These are phyloP conservation scores for Pyrenochaeta sp. DNA, from an alignment of 2,329 filamentous ascomycete genomes.

Conservation along the genomic window DNA sequence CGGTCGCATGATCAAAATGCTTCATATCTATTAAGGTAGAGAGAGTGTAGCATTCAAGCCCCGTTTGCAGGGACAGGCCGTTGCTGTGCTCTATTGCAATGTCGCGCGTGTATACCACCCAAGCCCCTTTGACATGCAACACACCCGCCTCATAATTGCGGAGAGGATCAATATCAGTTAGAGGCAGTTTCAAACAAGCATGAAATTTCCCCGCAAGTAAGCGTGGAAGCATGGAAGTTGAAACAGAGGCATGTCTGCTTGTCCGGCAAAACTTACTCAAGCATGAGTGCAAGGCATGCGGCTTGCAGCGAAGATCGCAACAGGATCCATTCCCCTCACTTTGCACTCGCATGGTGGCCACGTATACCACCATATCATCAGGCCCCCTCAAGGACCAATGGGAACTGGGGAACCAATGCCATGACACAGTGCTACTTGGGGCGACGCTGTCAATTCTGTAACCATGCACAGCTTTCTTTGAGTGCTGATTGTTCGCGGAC, in stretches of 20 bases:
- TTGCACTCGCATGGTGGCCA: constrained; percentile 19
- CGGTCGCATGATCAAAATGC: constrained; percentile 16
- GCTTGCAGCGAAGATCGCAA: constrained; percentile 13
- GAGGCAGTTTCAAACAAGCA: neutral
- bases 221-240: neutral
- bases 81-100: constrained; percentile 6
- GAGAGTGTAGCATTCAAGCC: too few relatives aligned
- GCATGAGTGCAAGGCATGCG: too few relatives aligned
- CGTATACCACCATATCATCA: constrained; percentile 4
- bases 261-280: too few relatives aligned
- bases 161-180: too few relatives aligned
- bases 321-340: constrained; percentile 2
- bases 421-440: too few relatives aligned
- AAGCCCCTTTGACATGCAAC: neutral
- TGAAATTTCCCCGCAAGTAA: neutral
- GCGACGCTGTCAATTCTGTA: too few relatives aligned
- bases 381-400: constrained; percentile 9
- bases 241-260: constrained; percentile 5
- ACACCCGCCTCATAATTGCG: too few relatives aligned
- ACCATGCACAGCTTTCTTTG: constrained; percentile 10
- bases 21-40: too few relatives aligned
- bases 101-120: constrained; percentile 9
- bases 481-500: constrained; percentile 11
- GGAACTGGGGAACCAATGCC: neutral
- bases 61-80: too few relatives aligned